These are phyloP conservation scores for Fusarium globosum DNA, from an alignment of 2,329 filamentous ascomycete genomes.

Conservation along the genomic window DNA sequence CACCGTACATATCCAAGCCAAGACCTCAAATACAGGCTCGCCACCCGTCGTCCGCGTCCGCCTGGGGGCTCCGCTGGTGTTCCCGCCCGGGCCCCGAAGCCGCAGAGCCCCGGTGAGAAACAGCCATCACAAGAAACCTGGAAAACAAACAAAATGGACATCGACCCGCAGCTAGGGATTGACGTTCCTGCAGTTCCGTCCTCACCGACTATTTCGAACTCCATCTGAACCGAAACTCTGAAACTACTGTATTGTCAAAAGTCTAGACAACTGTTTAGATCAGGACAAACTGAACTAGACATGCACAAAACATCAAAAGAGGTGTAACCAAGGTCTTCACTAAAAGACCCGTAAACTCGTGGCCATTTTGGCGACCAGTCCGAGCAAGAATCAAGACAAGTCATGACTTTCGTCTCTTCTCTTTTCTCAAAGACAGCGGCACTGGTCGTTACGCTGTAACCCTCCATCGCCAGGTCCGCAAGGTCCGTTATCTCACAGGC, in stretches of 20 bases:
- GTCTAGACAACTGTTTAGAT: conserved; percentile 9
- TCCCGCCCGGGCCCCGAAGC: conserved; percentile 38
- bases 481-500: conserved; percentile 31
- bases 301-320: conserved; percentile 27
- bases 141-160: not conserved
- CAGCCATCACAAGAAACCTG: not conserved
- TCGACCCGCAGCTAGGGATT: conserved; percentile 35
- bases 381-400: conserved; percentile 5
- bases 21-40: conserved; percentile 14
- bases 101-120: conserved; percentile 28
- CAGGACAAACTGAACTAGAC: conserved; percentile 15
- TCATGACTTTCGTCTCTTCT: not conserved
- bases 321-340: conserved; percentile 10
- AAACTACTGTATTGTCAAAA: conserved; percentile 18
- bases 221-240: conserved; percentile 22
- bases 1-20: conserved; percentile 3
- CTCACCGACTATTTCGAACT: conserved; percentile 42
- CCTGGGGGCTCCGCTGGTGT: conserved; percentile 14
- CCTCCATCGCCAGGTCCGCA: conserved; percentile 24
- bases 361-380: conserved; percentile 19
- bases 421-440: not conserved
- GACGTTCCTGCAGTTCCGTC: conserved; percentile 41
- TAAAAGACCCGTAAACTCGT: conserved; percentile 15
- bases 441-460: conserved; percentile 15
- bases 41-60: conserved; percentile 30